A percentile compares a stretch with the other conserved stretches of the same genome.
Conservation (phyloP, 495 filamentous ascomycete genomes). For the Aeminium ludgeri region DNA sequence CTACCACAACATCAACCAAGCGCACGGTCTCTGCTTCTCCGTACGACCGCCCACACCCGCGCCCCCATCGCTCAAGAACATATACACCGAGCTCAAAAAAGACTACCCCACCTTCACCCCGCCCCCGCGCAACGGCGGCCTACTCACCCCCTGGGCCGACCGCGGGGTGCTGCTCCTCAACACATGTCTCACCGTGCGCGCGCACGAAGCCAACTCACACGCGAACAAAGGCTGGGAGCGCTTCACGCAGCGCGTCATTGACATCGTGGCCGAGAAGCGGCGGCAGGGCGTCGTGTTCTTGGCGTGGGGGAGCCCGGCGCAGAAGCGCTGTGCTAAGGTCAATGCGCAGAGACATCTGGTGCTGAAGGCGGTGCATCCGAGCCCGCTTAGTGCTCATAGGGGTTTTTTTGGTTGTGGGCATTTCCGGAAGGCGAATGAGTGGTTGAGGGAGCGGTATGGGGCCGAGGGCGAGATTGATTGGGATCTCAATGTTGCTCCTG, state of each 20-base stretch:
- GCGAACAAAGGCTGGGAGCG: conserved; percentile 73
- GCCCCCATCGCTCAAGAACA: conserved; percentile 77
- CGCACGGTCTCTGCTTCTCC: conserved; percentile 88
- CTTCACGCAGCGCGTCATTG: conserved; percentile 80
- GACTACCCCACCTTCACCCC: conserved; percentile 67
- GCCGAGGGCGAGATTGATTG: conserved; percentile 68
- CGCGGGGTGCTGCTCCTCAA: conserved; percentile 83
- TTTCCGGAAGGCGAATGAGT: conserved; percentile 79
- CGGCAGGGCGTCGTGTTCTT: conserved; percentile 77
- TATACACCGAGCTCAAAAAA: conserved; percentile 68
- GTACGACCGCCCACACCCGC: conserved; percentile 76
- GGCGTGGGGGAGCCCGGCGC: conserved; percentile 77
- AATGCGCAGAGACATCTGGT: conserved; percentile 58
- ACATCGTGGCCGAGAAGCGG: conserved; percentile 59
- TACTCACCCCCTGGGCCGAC: conserved; percentile 85
- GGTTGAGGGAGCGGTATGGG: conserved; percentile 65
- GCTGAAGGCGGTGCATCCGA: conserved; percentile 75
- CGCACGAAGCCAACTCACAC: conserved; percentile 72
- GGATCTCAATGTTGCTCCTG: conserved; percentile 42
- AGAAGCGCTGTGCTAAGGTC: conserved; percentile 52
- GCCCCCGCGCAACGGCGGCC: conserved; percentile 59
- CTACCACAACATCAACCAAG: conserved; percentile 91
- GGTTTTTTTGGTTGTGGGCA: conserved; percentile 72
- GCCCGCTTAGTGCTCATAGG: conserved; percentile 59
- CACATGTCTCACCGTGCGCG: conserved; percentile 79